These are phyloP conservation scores for Schizochytrium sp. DNA, from an alignment of 108 stramenopile species.

Conservation along the genomic window DNA sequence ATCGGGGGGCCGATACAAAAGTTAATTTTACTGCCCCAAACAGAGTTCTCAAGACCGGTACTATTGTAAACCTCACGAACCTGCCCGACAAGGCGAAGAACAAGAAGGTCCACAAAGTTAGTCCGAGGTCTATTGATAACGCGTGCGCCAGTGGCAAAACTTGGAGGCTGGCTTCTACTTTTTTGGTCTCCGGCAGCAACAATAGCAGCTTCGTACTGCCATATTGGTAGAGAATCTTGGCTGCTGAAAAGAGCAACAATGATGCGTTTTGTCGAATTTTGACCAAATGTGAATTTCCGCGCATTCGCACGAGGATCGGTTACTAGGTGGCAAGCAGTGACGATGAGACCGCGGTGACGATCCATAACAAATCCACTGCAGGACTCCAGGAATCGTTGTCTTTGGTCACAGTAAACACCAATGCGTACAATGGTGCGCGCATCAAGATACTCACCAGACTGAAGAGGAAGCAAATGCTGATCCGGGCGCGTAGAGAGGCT, in stretches of 20 bases:
- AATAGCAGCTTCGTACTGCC: not conserved
- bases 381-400: constrained; percentile 23
- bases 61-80: not conserved
- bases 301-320: not conserved
- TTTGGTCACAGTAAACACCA: not conserved
- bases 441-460: constrained; percentile 16
- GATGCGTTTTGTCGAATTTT: constrained; percentile 3
- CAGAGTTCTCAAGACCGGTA: constrained; percentile 38
- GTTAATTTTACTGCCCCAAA: not conserved
- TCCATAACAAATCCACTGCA: constrained; percentile 40
- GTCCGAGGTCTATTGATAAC: not conserved
- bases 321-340: constrained; percentile 54
- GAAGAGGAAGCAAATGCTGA: constrained; percentile 34
- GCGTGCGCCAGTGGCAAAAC: constrained; percentile 12
- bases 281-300: constrained; percentile 50
- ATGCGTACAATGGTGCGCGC: constrained; percentile 46
- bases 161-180: not conserved
- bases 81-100: not conserved
- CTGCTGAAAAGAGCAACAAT: constrained; percentile 8
- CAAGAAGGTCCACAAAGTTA: constrained; percentile 1
- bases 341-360: not conserved
- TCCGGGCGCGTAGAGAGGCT: not conserved
- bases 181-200: not conserved
- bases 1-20: not conserved
- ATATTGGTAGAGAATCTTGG: not conserved